These are phyloP conservation scores for Scutellaria barbata DNA, from an alignment of 257 asterid genomes.

Conservation along the genomic window DNA sequence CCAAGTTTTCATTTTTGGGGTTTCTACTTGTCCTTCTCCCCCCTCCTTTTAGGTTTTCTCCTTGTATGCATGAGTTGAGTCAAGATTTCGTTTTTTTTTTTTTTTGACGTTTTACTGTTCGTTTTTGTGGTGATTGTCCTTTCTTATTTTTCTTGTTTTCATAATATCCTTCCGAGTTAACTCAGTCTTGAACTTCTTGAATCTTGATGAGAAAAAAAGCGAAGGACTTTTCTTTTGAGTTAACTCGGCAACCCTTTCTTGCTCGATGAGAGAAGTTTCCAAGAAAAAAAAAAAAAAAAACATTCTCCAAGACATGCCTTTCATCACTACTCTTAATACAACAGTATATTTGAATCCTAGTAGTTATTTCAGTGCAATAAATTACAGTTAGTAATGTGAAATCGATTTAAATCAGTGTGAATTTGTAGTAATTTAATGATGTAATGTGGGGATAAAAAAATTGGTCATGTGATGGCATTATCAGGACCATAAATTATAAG, in stretches of 20 bases:
- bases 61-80: not conserved
- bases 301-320: no score
- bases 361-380: no score
- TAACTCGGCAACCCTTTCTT: not conserved
- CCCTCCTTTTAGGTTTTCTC: not conserved
- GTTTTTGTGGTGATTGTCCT: not conserved
- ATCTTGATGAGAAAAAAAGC: not conserved
- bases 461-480: constrained; percentile 18
- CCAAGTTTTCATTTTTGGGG: not conserved
- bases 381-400: no score
- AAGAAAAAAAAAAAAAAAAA: no score
- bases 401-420: no score
- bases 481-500: constrained; percentile 35
- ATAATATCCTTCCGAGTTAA: constrained; percentile 31
- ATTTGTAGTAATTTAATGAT: not conserved
- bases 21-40: not conserved
- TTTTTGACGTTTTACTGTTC: not conserved
- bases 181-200: not conserved
- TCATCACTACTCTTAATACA: no score
- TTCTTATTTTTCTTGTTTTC: not conserved
- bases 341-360: no score
- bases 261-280: not conserved
- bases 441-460: not conserved
- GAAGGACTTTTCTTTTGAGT: no score
- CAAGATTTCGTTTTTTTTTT: constrained; percentile 22